These are phyloP conservation scores for Monilinia polystroma DNA, from an alignment of 2,329 filamentous ascomycete species.

Conservation along the genomic window DNA sequence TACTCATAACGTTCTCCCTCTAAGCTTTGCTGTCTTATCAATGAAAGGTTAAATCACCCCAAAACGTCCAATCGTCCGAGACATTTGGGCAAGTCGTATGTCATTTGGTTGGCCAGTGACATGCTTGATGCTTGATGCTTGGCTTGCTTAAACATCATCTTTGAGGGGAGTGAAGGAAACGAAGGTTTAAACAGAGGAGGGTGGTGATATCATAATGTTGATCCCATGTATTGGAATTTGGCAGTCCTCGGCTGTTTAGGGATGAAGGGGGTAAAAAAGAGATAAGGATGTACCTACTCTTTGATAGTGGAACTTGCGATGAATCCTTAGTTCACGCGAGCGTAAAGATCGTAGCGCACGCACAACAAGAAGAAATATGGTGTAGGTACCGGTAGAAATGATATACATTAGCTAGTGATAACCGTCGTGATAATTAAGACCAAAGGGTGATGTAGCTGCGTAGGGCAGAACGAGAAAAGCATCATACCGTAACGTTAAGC, in stretches of 20 bases:
- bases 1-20: background rate
- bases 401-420: background rate
- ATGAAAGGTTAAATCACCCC: background rate
- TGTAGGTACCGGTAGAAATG: background rate
- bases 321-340: background rate
- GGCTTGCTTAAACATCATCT: slow-evolving; percentile 8
- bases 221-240: background rate
- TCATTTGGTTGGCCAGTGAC: slow-evolving; percentile 14
- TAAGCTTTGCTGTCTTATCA: slow-evolving; percentile 9
- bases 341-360: background rate
- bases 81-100: slow-evolving; percentile 11
- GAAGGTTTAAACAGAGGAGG: background rate
- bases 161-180: background rate
- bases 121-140: slow-evolving; percentile 17
- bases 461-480: background rate
- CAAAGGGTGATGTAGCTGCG: no score
- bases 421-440: background rate
- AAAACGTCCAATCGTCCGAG: slow-evolving; percentile 13
- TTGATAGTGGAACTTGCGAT: background rate
- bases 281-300: background rate
- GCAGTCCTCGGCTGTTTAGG: background rate
- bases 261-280: background rate
- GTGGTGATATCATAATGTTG: slow-evolving; percentile 15
- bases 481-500: background rate
- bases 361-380: background rate